These are phyloP conservation scores for Inonotus hispidus DNA, from an alignment of 1,284 basidiomycete genomes.

Conservation along the genomic window DNA sequence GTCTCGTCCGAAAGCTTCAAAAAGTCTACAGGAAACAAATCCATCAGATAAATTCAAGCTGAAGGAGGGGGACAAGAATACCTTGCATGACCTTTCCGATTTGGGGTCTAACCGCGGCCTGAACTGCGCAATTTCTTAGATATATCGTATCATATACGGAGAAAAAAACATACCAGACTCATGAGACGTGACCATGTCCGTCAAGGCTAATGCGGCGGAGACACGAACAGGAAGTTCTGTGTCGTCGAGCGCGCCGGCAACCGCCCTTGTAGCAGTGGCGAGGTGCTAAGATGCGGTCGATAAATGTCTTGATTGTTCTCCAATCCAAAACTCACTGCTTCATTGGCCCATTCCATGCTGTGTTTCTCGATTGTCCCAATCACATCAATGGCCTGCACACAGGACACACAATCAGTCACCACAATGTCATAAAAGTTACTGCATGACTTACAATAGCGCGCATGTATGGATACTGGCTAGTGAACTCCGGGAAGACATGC, in stretches of 20 bases:
- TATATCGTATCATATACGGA: not conserved
- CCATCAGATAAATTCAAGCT: not conserved
- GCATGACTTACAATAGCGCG: conserved; percentile 59
- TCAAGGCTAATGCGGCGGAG: conserved; percentile 77
- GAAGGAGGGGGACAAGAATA: conserved; percentile 27
- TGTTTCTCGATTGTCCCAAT: conserved; percentile 67
- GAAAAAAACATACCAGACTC: conserved; percentile 46
- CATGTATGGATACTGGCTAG: conserved; percentile 60
- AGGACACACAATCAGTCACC: not conserved
- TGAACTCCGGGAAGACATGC: conserved; percentile 70
- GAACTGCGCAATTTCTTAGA: conserved; percentile 41
- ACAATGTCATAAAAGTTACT: not conserved
- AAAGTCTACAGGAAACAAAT: conserved; percentile 46
- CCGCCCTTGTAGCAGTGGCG: conserved; percentile 55
- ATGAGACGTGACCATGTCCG: conserved; percentile 67
- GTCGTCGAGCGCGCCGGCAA: conserved; percentile 64
- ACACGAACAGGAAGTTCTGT: conserved; percentile 79
- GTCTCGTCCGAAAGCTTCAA: conserved; percentile 87
- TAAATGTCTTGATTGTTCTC: not conserved
- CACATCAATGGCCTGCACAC: conserved; percentile 67
- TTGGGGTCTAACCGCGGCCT: conserved; percentile 67
- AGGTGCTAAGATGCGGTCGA: conserved; percentile 42
- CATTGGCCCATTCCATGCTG: conserved; percentile 59
- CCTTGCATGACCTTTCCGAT: conserved; percentile 87
- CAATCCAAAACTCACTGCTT: conserved; percentile 43